Evolutionary conservation across 2,329 filamentous ascomycete species (phyloP).

Genomic region (Aureobasidium mangrovei): DNA sequence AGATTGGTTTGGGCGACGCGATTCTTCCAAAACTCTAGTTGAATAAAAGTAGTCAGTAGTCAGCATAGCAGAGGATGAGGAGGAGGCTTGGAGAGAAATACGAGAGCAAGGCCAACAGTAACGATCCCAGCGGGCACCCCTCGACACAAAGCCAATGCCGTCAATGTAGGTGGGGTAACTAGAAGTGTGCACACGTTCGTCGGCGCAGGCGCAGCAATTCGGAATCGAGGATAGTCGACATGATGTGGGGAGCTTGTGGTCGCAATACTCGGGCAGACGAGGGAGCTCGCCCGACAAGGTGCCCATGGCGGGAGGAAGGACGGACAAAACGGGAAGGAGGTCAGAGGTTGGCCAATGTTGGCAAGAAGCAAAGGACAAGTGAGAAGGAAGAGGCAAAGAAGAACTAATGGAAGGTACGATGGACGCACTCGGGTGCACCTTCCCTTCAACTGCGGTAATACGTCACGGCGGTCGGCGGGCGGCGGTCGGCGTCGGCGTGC

Average conservation of each 20-base stretch:
- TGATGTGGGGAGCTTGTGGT: conserved; percentile 25
- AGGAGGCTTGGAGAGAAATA: conserved; percentile 10
- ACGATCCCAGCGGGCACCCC: conserved; percentile 41
- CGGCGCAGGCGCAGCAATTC: conserved; percentile 25
- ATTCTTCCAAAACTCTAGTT: conserved; percentile 40
- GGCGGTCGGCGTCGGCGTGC: neutral
- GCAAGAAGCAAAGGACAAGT: neutral
- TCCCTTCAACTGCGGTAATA: neutral
- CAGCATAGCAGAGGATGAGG: too few species aligned
- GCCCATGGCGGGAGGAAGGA: conserved; percentile 18
- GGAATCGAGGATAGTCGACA: conserved; percentile 25
- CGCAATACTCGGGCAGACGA: conserved; percentile 22
- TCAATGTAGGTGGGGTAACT: conserved; percentile 42
- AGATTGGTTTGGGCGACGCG: conserved; percentile 36
- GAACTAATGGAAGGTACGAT: neutral
- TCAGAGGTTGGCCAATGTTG: neutral
- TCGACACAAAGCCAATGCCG: conserved; percentile 41
- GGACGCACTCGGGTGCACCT: neutral
- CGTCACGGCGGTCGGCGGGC: neutral
- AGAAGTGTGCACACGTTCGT: conserved; percentile 31
- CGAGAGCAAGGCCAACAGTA: conserved; percentile 46
- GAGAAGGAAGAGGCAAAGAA: neutral
- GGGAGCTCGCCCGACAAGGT: conserved; percentile 21
- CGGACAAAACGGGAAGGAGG: neutral
- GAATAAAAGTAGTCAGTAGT: conserved; percentile 14